These are phyloP conservation scores for Aspergillus bombycis DNA, from an alignment of 2,329 filamentous ascomycete species.

Conservation along the genomic window DNA sequence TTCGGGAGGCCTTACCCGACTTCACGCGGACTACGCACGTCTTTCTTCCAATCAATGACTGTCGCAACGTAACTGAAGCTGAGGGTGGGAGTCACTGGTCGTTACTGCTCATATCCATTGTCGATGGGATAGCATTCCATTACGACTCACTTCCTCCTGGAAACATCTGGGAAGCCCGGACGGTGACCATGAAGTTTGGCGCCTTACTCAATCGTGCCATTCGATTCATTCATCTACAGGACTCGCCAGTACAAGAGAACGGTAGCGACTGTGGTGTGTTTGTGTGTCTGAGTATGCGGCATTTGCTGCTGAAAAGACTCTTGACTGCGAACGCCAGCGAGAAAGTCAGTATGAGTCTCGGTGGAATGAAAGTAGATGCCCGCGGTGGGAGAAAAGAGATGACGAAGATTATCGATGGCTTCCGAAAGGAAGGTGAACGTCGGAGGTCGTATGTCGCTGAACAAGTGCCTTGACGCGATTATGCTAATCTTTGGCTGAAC, in stretches of 20 bases:
- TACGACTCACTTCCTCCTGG: slow-evolving; percentile 83
- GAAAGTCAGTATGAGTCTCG: slow-evolving; percentile 94
- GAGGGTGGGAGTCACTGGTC: slow-evolving; percentile 96
- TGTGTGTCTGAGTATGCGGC: slow-evolving; percentile 92
- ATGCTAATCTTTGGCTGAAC: background rate
- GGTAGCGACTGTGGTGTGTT: slow-evolving; percentile 93
- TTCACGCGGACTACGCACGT: slow-evolving; percentile 84
- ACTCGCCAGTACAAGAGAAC: slow-evolving; percentile 90
- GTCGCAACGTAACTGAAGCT: slow-evolving; percentile 71
- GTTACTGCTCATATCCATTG: slow-evolving; percentile 81
- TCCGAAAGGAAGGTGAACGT: slow-evolving; percentile 84
- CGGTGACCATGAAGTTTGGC: slow-evolving; percentile 70
- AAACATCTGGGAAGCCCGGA: slow-evolving; percentile 74
- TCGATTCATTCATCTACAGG: slow-evolving; percentile 75
- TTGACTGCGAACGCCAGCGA: slow-evolving; percentile 76
- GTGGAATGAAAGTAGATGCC: slow-evolving; percentile 80
- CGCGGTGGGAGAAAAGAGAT: slow-evolving; percentile 84
- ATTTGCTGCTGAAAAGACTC: slow-evolving; percentile 83
- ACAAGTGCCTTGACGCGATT: background rate
- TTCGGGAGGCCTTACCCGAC: slow-evolving; percentile 74
- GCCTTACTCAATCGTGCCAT: slow-evolving; percentile 69
- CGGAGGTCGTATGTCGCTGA: slow-evolving; percentile 70
- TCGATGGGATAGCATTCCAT: slow-evolving; percentile 92
- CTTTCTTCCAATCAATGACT: slow-evolving; percentile 95
- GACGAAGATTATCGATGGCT: slow-evolving; percentile 81